Conservation (phyloP, 75 land plant genomes). For the Pinus taeda region DNA sequence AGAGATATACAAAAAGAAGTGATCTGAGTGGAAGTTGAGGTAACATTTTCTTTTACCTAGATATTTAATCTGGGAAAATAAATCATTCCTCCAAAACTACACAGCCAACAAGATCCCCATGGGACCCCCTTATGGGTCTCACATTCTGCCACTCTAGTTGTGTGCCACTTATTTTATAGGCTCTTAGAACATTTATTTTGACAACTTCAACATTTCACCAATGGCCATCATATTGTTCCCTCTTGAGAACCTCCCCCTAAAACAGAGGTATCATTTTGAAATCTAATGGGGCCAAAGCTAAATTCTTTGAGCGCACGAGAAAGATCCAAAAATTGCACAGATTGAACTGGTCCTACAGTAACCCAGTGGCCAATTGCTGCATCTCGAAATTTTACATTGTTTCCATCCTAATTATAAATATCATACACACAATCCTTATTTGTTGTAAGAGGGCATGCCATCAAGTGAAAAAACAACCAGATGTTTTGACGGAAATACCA, state of each 20-base stretch:
- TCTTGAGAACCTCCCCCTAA: constrained; percentile 29
- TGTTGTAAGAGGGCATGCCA: constrained; percentile 24
- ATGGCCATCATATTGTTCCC: constrained; percentile 22
- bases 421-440: constrained; percentile 15
- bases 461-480: constrained; percentile 20
- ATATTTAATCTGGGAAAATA: background rate
- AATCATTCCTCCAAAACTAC: constrained; percentile 29
- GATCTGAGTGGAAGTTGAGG: background rate
- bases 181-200: constrained; percentile 28
- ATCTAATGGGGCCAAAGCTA: constrained; percentile 20
- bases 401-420: constrained; percentile 29
- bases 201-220: constrained; percentile 27
- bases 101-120: constrained; percentile 27
- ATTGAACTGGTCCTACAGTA: constrained; percentile 20
- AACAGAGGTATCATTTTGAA: constrained; percentile 22
- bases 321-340: constrained; percentile 18
- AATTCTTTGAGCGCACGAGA: constrained; percentile 17
- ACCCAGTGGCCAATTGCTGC: constrained; percentile 8
- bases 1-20: background rate
- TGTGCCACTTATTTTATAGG: constrained; percentile 2
- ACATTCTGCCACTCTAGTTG: constrained; percentile 21
- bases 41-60: background rate
- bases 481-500: constrained; percentile 22
- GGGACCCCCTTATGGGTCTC: constrained; percentile 22
- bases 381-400: constrained; percentile 22